phyloP scores from a whole-genome alignment of 257 asterid species.

The Petunia secreta region DNA sequence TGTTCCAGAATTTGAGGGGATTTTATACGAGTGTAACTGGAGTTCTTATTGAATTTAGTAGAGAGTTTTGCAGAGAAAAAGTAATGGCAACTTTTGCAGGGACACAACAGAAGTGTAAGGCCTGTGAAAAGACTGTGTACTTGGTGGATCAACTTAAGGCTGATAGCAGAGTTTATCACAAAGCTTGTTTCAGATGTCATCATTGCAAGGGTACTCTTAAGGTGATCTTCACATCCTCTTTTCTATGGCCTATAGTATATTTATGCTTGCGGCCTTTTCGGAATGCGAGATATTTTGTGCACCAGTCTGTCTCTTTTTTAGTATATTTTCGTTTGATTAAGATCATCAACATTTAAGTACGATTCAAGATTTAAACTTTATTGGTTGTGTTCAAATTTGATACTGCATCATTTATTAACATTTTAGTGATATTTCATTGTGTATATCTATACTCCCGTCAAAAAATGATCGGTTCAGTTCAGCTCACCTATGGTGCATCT shows the following conservation, averaged over 20 bases:
- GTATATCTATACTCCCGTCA: too few relatives aligned
- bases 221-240: conserved; percentile 19
- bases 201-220: conserved; percentile 48
- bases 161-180: conserved; percentile 40
- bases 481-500: too few relatives aligned
- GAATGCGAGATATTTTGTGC: too few relatives aligned
- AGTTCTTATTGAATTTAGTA: neutral
- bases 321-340: neutral
- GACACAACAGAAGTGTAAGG: conserved; percentile 43
- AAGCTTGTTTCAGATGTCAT: conserved; percentile 43
- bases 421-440: too few relatives aligned
- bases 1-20: neutral
- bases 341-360: neutral
- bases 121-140: conserved; percentile 45
- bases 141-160: conserved; percentile 46
- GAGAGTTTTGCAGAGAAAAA: neutral
- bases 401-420: too few relatives aligned
- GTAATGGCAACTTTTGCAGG: conserved; percentile 41
- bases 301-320: too few relatives aligned
- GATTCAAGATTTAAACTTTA: too few relatives aligned
- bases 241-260: neutral
- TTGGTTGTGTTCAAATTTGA: too few relatives aligned
- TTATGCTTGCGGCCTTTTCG: too few relatives aligned
- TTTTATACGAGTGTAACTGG: too few relatives aligned
- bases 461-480: too few relatives aligned